Conservation (phyloP, 306 rosid species). For the Begonia peltatifolia region DNA sequence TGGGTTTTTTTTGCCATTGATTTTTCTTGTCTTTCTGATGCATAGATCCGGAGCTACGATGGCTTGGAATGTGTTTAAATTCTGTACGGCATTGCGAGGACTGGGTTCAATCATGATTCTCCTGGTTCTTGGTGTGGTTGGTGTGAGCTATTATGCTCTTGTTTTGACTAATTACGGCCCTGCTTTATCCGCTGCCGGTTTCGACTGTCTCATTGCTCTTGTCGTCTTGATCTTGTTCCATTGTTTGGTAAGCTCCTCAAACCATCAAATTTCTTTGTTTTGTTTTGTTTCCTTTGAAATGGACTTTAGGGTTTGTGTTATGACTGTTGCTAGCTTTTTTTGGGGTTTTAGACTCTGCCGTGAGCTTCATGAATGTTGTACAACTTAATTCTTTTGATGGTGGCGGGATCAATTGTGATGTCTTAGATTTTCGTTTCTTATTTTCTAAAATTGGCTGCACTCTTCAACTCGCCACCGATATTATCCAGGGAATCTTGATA, state of each 20-base stretch:
- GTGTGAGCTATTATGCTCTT: slow-evolving; percentile 89
- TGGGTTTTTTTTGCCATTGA: no score
- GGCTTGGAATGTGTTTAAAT: slow-evolving; percentile 99
- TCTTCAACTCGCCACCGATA: no score
- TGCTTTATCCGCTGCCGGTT: slow-evolving; percentile 50
- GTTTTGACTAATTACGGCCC: slow-evolving; percentile 88
- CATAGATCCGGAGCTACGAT: slow-evolving; percentile 97
- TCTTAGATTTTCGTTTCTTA: no score
- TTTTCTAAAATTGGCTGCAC: no score
- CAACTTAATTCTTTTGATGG: no score
- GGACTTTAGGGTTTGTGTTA: not conserved
- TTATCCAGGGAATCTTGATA: no score
- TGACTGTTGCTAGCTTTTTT: not conserved
- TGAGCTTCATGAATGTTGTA: no score
- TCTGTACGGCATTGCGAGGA: slow-evolving; percentile 91
- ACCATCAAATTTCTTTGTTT: not conserved
- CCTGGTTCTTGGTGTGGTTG: slow-evolving; percentile 90
- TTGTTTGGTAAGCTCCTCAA: slow-evolving; percentile 45
- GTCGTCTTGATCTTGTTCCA: slow-evolving; percentile 81
- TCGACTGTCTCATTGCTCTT: slow-evolving; percentile 51
- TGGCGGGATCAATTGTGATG: no score
- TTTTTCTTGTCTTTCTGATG: slow-evolving; percentile 23
- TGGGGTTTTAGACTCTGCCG: no score
- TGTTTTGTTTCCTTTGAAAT: not conserved
- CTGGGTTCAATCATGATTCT: slow-evolving; percentile 97